These are phyloP conservation scores for Lactarius trivialis DNA, from an alignment of 768 basidiomycete genomes.

Conservation along the genomic window DNA sequence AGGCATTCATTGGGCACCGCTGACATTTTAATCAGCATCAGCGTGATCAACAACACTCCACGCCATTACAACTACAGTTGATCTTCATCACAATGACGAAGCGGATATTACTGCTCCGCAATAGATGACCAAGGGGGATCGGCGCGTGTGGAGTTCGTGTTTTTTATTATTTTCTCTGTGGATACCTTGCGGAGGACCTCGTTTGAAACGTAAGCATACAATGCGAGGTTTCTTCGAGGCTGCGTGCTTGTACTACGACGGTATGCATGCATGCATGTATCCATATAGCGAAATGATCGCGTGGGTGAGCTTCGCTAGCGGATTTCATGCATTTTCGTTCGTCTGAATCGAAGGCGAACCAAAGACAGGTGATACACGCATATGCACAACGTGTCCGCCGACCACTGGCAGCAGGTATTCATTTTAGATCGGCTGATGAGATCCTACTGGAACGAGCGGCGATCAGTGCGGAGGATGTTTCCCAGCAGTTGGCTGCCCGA, in stretches of 20 bases:
- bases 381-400: constrained; percentile 12
- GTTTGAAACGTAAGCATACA: constrained; percentile 2
- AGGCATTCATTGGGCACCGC: background rate
- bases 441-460: constrained; percentile 4
- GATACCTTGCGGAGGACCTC: constrained; percentile 1
- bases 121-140: constrained; percentile 7
- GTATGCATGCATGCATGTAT: background rate
- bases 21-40: background rate
- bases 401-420: constrained; percentile 12
- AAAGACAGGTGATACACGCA: constrained; percentile 4
- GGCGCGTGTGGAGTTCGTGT: constrained; percentile 7
- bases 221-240: background rate
- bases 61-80: background rate
- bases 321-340: background rate
- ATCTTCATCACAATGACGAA: background rate
- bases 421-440: constrained; percentile 19
- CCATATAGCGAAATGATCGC: background rate
- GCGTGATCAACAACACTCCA: background rate
- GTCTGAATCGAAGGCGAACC: background rate
- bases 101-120: background rate
- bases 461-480: constrained; percentile 7
- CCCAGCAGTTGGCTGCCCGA: constrained; percentile 2
- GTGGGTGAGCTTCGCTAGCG: background rate
- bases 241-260: background rate
- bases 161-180: constrained; percentile 1